Evolutionary conservation across 345 rosid genomes (phyloP).

Genomic region (Citrus mangshanensis): DNA sequence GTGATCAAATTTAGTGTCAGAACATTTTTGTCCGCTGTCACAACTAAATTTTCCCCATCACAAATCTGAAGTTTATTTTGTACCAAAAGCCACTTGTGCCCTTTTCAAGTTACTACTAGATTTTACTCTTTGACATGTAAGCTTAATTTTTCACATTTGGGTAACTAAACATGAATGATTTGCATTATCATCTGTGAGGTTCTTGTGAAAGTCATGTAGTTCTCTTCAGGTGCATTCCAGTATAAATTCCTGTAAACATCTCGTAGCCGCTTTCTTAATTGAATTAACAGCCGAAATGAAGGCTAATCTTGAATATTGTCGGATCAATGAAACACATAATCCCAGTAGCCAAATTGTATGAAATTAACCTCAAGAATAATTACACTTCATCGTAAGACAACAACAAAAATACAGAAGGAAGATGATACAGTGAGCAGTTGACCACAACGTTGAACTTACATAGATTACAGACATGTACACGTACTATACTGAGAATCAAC

Average conservation of each 20-base stretch:
- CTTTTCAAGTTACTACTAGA: background rate
- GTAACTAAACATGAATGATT: background rate
- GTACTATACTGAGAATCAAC: no score
- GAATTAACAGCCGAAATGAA: background rate
- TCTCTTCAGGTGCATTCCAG: background rate
- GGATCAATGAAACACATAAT: no score
- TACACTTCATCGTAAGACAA: no score
- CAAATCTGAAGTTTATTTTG: background rate
- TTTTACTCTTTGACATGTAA: background rate
- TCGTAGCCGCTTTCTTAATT: background rate
- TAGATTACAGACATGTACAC: no score
- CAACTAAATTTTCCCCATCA: background rate
- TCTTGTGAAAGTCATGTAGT: background rate
- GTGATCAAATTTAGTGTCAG: background rate
- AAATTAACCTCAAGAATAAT: no score
- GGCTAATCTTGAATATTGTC: no score
- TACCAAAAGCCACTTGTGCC: background rate
- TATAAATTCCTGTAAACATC: background rate
- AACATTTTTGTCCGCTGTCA: slow-evolving; percentile 9
- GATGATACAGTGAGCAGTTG: no score
- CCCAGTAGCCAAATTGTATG: no score
- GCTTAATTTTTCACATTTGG: background rate
- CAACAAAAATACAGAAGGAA: no score
- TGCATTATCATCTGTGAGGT: background rate
- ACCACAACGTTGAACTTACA: no score